phyloP scores from a whole-genome alignment of 2,329 filamentous ascomycete genomes.

The Tolypocladium pustulatum region DNA sequence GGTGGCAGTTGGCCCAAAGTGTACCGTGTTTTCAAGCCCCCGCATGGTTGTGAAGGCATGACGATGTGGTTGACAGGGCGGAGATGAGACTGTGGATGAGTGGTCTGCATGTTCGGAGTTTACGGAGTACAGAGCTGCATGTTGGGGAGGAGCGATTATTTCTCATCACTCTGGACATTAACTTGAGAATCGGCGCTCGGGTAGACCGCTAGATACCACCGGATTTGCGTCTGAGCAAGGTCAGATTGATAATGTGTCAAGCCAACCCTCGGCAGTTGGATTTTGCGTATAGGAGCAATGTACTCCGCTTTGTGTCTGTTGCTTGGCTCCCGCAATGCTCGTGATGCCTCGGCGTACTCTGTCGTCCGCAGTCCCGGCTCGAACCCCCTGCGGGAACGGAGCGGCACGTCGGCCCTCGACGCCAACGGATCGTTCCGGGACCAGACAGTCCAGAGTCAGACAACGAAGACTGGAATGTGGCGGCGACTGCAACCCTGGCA shows the following conservation, averaged over 20 bases:
- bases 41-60: not conserved
- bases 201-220: not conserved
- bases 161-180: not conserved
- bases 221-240: not conserved
- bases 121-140: not conserved
- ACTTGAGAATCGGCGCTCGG: not conserved
- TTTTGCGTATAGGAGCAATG: not conserved
- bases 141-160: not conserved
- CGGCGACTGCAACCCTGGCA: not conserved
- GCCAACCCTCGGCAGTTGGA: not conserved
- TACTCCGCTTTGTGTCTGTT: not conserved
- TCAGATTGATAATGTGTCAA: not conserved
- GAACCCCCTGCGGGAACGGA: not conserved
- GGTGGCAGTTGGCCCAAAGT: too few species aligned
- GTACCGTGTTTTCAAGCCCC: too few species aligned
- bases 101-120: too few species aligned
- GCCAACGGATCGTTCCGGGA: too few species aligned
- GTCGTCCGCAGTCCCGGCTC: not conserved
- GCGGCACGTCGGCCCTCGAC: not conserved
- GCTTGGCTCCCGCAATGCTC: not conserved
- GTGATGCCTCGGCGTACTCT: too few species aligned
- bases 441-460: too few species aligned
- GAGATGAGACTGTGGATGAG: not conserved
- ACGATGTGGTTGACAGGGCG: not conserved
- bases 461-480: not conserved